Evolutionary conservation across 805 yeast genomes (phyloP).

Genomic region (Starmera caribaea): DNA sequence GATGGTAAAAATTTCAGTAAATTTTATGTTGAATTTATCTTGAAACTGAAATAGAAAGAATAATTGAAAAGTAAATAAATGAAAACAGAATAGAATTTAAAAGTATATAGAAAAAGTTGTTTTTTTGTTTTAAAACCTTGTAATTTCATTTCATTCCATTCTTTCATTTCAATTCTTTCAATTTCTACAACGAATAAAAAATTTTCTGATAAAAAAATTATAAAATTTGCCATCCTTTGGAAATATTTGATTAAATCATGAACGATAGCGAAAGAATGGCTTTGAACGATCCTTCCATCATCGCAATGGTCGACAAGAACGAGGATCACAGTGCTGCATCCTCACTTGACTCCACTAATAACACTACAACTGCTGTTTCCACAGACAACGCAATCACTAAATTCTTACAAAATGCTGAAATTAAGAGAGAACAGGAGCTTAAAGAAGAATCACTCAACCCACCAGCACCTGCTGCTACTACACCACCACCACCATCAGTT

Average conservation of each 20-base stretch:
- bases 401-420: slow-evolving; percentile 16
- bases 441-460: slow-evolving; percentile 9
- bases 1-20: slow-evolving; percentile 62
- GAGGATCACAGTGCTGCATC: too few relatives aligned
- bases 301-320: background rate
- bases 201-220: too few relatives aligned
- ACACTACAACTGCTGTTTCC: background rate
- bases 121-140: background rate
- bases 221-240: too few relatives aligned
- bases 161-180: too few relatives aligned
- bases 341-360: too few relatives aligned
- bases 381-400: slow-evolving; percentile 16
- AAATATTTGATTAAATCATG: background rate
- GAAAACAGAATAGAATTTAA: background rate
- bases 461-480: background rate
- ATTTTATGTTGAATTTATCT: slow-evolving; percentile 44
- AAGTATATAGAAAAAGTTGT: background rate
- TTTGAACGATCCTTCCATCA: background rate
- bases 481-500: slow-evolving; percentile 1
- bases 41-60: slow-evolving; percentile 15
- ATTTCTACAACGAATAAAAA: too few relatives aligned
- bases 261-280: background rate
- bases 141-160: too few relatives aligned
- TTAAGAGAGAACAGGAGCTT: slow-evolving; percentile 9
- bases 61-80: background rate